Percentiles rank a stretch among this genome's conserved stretches.
Conservation (phyloP, 768 basidiomycete species). For the Rhizopogon rudus region DNA sequence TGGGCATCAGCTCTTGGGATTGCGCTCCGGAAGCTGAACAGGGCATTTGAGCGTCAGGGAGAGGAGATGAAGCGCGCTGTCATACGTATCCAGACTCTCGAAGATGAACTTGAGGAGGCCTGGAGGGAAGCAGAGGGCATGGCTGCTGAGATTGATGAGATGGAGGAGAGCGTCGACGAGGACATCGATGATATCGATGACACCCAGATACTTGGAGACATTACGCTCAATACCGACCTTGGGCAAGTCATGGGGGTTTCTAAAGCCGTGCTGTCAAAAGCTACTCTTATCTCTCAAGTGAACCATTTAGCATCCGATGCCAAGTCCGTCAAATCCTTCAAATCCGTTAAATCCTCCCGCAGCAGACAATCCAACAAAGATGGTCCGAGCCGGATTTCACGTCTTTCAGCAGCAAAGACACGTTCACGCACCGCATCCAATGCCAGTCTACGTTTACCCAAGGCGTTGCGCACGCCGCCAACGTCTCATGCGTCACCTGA, state of each 20-base stretch:
- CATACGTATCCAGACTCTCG: constrained; percentile 46
- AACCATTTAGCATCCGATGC: constrained; percentile 11
- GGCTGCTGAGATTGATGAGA: constrained; percentile 66
- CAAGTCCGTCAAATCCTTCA: constrained; percentile 20
- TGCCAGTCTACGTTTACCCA: constrained; percentile 60
- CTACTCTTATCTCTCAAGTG: constrained; percentile 22
- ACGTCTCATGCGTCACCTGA: constrained; percentile 29
- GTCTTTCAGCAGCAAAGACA: constrained; percentile 59
- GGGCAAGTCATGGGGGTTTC: constrained; percentile 33
- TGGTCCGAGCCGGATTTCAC: constrained; percentile 30
- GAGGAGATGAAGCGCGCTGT: constrained; percentile 48
- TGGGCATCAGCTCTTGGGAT: constrained; percentile 74
- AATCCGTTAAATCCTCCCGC: constrained; percentile 14
- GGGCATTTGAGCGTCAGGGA: constrained; percentile 62
- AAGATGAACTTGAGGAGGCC: constrained; percentile 73
- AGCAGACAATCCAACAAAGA: constrained; percentile 21
- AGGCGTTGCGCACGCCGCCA: constrained; percentile 24
- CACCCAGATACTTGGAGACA: constrained; percentile 16
- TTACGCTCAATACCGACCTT: constrained; percentile 20
- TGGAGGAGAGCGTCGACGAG: constrained; percentile 33
- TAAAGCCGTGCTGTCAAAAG: constrained; percentile 32
- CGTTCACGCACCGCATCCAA: constrained; percentile 62
- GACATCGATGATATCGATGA: constrained; percentile 23
- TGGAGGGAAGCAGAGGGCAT: constrained; percentile 75
- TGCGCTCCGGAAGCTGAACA: constrained; percentile 75